Percentiles rank a stretch among this genome's conserved stretches.
phyloP scores from a whole-genome alignment of 2,329 filamentous ascomycete genomes.

The Fusarium longipes region DNA sequence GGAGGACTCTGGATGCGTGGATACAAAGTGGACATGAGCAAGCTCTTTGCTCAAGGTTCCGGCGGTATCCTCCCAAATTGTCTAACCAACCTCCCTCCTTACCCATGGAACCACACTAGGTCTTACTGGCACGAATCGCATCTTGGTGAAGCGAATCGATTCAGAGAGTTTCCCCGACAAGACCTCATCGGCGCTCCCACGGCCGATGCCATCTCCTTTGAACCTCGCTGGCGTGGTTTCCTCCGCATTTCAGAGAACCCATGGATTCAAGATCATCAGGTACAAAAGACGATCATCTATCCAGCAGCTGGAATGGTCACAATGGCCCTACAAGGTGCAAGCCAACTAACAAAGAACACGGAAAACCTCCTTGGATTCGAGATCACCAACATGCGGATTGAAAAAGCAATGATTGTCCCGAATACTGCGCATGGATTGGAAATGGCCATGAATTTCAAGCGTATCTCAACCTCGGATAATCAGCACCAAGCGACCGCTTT shows the following conservation, averaged over 20 bases:
- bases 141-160: conserved; percentile 56
- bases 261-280: conserved; percentile 64
- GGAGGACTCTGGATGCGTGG: conserved; percentile 55
- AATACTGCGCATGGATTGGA: conserved; percentile 61
- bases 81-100: conserved; percentile 61
- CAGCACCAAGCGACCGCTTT: conserved; percentile 28
- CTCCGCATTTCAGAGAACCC: conserved; percentile 61
- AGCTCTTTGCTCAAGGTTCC: conserved; percentile 41
- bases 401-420: conserved; percentile 64
- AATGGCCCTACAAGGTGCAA: conserved; percentile 62
- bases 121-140: conserved; percentile 66
- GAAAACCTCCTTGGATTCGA: conserved; percentile 53
- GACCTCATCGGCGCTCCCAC: conserved; percentile 63
- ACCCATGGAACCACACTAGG: conserved; percentile 66
- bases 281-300: conserved; percentile 63
- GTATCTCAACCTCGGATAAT: conserved; percentile 7
- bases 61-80: conserved; percentile 45
- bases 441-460: conserved; percentile 59
- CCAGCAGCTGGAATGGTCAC: conserved; percentile 62
- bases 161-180: conserved; percentile 58
- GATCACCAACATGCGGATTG: conserved; percentile 59
- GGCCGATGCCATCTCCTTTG: conserved; percentile 57
- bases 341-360: conserved; percentile 51
- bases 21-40: conserved; percentile 48
- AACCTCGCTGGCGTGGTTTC: conserved; percentile 63